Evolutionary conservation across 345 rosid genomes (phyloP), one percentile per base, ranked within the genome.

Genomic region (Excoecaria agallocha): DNA sequence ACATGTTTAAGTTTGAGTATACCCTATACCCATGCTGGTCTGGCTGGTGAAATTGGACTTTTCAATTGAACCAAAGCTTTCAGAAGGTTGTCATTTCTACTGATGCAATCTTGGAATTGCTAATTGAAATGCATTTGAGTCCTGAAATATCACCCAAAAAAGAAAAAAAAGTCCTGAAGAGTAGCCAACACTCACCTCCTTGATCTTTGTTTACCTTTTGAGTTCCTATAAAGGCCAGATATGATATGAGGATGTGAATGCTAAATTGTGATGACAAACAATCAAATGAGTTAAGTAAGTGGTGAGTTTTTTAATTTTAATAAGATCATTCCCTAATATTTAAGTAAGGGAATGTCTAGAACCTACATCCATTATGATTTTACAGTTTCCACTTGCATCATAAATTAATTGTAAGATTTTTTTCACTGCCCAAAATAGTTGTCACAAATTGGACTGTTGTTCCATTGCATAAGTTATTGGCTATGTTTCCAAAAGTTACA

Each of bases 31-130:
- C 16, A 12, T 52, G n/a, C 20, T 7, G 19, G 16, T 12, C n/a
- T 17, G 24, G n/a, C 58, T 54, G 67, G 67, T 37, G 46, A 8
- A 62, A 62, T 62, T 62, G 67, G 19, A 15, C n/a, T 62, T 62
- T 38, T 62, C 19, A 16, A 38, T 37, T 62, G 48, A 62, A 15
- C 48, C 6, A 39, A 62, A 37, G 12, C 48, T 62, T 38, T 17
- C 16, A 62, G n/a, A 62, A 62, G 48, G 7, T 62, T 62, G 38
- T 22, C 12, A 13, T 15, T 61, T 25, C 59, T 3, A 19, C 19
- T 16, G 22, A 16, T 62, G 67, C 48, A 39, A 62, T 5, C 48
- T 15, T 37, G 22, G 10, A 38, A 37, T 62, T 62, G 19, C 48
- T 37, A 1, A 38, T 62, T n/a, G 61, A 6, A 8, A n/a, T 8